Evolutionary conservation across 2,329 filamentous ascomycete species (phyloP), one percentile per base, ranked within the genome.

Genomic region (Colletotrichum caudatum): DNA sequence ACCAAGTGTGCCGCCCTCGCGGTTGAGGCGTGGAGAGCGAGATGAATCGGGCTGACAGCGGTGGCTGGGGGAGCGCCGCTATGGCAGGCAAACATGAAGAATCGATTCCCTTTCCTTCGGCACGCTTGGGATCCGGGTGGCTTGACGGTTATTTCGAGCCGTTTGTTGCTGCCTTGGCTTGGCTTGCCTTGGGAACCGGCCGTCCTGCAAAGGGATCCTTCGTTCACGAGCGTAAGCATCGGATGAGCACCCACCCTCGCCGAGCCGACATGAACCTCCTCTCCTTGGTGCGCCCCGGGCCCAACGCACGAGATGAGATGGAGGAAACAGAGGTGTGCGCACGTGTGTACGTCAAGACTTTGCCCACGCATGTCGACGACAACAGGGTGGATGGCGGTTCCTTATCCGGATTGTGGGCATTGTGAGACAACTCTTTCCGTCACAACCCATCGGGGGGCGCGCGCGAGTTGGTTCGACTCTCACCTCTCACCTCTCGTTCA

Each of bases 91-190:
- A 29, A 29, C 26, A 29, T 29, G 26, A 60, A 2, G 53, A 12
- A n/a, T n/a, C n/a, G n/a, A n/a, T n/a, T n/a, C n/a, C n/a, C n/a
- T n/a, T n/a, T n/a, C n/a, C n/a, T 62, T 57, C 51, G 56, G 57
- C 48, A 62, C 18, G n/a, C 51, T 51, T 29, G 29, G 37, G 39
- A 57, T 41, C 41, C 57, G 50, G 20, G 56, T 50, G 67, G 67
- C 67, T 66, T 48, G 41, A 61, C 63, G 51, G 50, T 67, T 62
- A 56, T 66, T 66, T 66, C 33, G 33, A 66, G 63, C 67, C 63
- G 63, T 54, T 58, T 51, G 63, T 70, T 44, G 62, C 56, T 66
- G 66, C 54, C 39, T 35, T 37, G 29, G 3, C 29, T 29, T 4
- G 29, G 3, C 29, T 29, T 29, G 26, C 26, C 2, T 29, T 29